phyloP scores from a whole-genome alignment of 1,284 basidiomycete species.

The Earliella scabrosa region DNA sequence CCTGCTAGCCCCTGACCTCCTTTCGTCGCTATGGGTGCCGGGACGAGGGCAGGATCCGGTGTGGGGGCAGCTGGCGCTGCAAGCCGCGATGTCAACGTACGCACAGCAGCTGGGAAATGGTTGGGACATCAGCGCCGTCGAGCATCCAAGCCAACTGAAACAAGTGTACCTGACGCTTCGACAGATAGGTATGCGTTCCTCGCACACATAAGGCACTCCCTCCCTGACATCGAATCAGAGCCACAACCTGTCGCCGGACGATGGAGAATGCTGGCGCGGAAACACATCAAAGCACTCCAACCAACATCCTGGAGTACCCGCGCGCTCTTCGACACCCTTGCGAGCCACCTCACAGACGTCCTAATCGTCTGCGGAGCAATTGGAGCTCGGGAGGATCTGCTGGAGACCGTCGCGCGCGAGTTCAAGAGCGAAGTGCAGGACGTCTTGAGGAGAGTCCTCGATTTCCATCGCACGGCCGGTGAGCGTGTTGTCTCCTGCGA shows the following conservation, averaged over 20 bases:
- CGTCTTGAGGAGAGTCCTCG: constrained; percentile 45
- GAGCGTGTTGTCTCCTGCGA: constrained; percentile 54
- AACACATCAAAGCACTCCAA: constrained; percentile 42
- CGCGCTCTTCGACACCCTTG: constrained; percentile 38
- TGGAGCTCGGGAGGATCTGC: constrained; percentile 38
- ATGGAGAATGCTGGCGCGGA: constrained; percentile 56
- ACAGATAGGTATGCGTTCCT: constrained; percentile 42
- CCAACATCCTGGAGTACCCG: constrained; percentile 36
- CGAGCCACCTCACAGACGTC: constrained; percentile 42
- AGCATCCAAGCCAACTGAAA: constrained; percentile 28
- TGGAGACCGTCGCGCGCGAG: constrained; percentile 29
- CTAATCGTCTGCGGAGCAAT: constrained; percentile 50
- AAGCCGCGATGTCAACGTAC: constrained; percentile 47
- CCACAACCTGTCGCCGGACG: constrained; percentile 52
- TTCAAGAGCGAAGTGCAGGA: constrained; percentile 43
- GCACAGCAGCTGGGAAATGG: constrained; percentile 50
- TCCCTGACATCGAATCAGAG: constrained; percentile 36
- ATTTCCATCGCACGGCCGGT: constrained; percentile 53
- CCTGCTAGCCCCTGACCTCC: constrained; percentile 42
- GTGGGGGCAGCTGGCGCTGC: constrained; percentile 54
- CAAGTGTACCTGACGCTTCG: constrained; percentile 51
- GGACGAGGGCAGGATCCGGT: constrained; percentile 43
- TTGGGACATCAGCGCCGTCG: constrained; percentile 50
- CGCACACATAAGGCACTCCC: not conserved
- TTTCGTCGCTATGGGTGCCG: constrained; percentile 34